Base-by-base conservation (phyloP, 2,329 filamentous ascomycete genomes). In the Anthostomella pinea region DNA sequence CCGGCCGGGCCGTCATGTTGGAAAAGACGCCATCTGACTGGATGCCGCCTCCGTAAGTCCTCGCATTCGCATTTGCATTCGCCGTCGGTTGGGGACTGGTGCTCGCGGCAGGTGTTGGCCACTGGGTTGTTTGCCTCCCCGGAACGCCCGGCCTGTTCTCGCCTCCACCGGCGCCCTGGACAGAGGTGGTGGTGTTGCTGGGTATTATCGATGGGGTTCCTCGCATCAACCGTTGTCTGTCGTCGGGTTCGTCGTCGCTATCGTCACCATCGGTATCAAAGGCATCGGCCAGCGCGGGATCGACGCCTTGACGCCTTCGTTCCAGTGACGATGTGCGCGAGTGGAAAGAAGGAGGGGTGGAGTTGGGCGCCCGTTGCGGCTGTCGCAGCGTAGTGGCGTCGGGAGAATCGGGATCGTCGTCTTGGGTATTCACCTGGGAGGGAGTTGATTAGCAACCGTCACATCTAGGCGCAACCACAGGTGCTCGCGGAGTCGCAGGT, bases 1-100 rank as follows among this genome's bases (percentile, higher is more conserved):
- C 87, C 0, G 91, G 91, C 60, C 95, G 91, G 10, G 93, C 93
- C 49, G 81, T 88, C 49, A 98, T 66, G 60, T 98, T 98, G 36
- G 91, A 93, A 67, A 95, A 98, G 17, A 98, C 93, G 43, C 93
- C 93, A 64, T 97, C 93, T 32, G 87, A 89, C 36, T 85, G 82
- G n/a, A 81, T 78, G 16, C 83, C 83, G 35, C 83, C 79, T 27
- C 87, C 85, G 43, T 87, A 80, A 2, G 85, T 74, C 44, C 78
- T 68, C 20, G 46, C 38, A 29, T 43, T 48, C 8, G 30, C 23
- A 5, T 30, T 30, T 7, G 29, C 7, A 17, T 15, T 33, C n/a
- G n/a, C n/a, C n/a, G n/a, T 11, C 52, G 57, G 13, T 44, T 50
- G 39, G 33, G 38, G 35, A 15, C 45, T 30, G 41, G 52, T 46